A percentile compares a stretch with the other conserved stretches of the same genome.
Conservation (phyloP, 345 rosid species). For the Gossypium arboreum region DNA sequence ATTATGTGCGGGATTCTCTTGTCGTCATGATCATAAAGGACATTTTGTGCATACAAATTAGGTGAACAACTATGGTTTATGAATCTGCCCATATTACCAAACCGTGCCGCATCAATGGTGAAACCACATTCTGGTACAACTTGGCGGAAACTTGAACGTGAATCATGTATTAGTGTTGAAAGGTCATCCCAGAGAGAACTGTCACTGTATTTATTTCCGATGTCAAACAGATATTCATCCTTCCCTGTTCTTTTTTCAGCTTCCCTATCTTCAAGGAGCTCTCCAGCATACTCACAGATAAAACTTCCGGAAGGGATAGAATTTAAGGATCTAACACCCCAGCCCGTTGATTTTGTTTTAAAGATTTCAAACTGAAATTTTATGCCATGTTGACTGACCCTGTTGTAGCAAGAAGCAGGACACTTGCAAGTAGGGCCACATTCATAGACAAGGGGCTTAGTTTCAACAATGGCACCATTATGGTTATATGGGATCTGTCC, state of each 20-base stretch:
- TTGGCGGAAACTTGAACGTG: conserved; percentile 27
- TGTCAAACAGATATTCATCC: conserved; percentile 81
- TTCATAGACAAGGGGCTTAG: conserved; percentile 62
- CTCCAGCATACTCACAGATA: conserved; percentile 85
- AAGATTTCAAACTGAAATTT: conserved; percentile 74
- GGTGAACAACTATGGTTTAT: conserved; percentile 94
- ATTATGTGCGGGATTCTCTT: conserved; percentile 79
- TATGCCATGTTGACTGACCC: conserved; percentile 74
- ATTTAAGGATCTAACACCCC: conserved; percentile 84
- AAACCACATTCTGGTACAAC: conserved; percentile 42
- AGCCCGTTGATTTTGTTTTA: conserved; percentile 73
- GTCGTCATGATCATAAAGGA: conserved; percentile 73
- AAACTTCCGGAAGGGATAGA: conserved; percentile 82
- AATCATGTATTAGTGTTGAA: conserved; percentile 40
- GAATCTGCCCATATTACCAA: conserved; percentile 77
- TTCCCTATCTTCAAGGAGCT: conserved; percentile 70
- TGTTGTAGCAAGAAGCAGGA: conserved; percentile 65
- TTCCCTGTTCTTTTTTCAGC: conserved; percentile 60
- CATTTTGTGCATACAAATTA: conserved; percentile 82
- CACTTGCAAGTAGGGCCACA: conserved; percentile 84
- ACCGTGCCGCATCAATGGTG: conserved; percentile 76
- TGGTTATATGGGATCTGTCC: conserved; percentile 78
- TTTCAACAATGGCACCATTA: conserved; percentile 68
- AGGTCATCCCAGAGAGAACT: conserved; percentile 44
- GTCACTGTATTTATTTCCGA: conserved; percentile 50